A percentile compares a stretch with the other conserved stretches of the same genome.
Evolutionary conservation across 2,329 filamentous ascomycete genomes (phyloP).

Genomic region (Elsinoe australis): DNA sequence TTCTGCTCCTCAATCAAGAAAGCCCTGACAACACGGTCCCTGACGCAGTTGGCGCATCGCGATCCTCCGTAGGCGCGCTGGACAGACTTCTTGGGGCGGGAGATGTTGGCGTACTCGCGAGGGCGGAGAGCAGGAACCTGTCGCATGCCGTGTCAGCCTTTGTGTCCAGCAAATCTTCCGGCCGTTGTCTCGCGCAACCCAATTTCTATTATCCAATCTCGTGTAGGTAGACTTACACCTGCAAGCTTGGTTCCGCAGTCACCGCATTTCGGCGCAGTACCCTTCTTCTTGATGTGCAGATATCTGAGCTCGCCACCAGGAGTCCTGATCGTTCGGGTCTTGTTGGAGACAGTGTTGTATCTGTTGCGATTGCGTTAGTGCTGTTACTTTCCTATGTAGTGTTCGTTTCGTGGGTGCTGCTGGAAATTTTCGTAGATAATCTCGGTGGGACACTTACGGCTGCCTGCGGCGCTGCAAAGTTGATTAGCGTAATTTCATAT

Average conservation of each 20-base stretch:
- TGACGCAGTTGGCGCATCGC: conserved; percentile 96
- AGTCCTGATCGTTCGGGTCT: conserved; percentile 91
- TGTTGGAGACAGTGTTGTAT: conserved; percentile 98
- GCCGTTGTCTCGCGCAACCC: not conserved
- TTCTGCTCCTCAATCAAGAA: conserved; percentile 99
- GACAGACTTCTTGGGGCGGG: conserved; percentile 98
- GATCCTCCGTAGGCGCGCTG: conserved; percentile 97
- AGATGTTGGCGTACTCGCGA: conserved; percentile 94
- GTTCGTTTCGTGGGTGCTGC: no score
- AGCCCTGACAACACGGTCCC: conserved; percentile 93
- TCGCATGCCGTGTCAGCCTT: conserved; percentile 17
- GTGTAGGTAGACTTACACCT: conserved; percentile 65
- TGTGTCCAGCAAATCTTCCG: not conserved
- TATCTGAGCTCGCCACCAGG: conserved; percentile 92
- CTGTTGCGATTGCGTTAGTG: conserved; percentile 39
- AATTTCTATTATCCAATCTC: not conserved
- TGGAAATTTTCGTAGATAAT: no score
- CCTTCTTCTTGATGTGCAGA: conserved; percentile 99
- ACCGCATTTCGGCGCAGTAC: conserved; percentile 96
- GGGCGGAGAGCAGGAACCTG: conserved; percentile 94
- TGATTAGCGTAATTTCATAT: conserved; percentile 29
- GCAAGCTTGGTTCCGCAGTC: conserved; percentile 97
- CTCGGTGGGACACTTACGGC: conserved; percentile 34
- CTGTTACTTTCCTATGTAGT: no score
- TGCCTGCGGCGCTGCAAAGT: conserved; percentile 46